These are phyloP conservation scores for Caryopteris hybrid DNA, from an alignment of 305 asterid species.

Conservation along the genomic window DNA sequence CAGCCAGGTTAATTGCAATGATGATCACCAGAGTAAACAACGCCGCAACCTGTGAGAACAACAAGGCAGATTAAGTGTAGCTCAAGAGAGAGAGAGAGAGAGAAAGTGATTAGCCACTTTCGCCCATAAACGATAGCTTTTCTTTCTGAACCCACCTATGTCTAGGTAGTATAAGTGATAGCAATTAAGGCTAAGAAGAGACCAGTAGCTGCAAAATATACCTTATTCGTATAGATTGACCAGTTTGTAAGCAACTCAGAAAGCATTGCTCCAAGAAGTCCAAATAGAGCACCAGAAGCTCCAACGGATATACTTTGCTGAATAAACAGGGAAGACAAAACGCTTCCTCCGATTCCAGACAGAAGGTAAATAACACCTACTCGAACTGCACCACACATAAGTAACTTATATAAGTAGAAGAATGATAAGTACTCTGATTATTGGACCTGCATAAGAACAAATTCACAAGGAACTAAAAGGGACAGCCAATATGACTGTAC, in stretches of 20 bases:
- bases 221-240: conserved; percentile 88
- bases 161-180: too few species aligned
- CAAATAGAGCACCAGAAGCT: conserved; percentile 92
- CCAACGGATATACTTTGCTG: conserved; percentile 76
- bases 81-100: too few species aligned
- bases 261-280: conserved; percentile 92
- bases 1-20: conserved; percentile 69
- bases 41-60: conserved; percentile 58
- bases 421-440: background rate
- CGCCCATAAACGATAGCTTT: too few species aligned
- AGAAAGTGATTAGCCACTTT: too few species aligned
- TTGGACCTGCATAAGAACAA: background rate
- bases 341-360: conserved; percentile 87
- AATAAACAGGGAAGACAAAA: conserved; percentile 70
- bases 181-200: too few species aligned
- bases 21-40: conserved; percentile 67
- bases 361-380: conserved; percentile 68
- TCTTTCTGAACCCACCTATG: too few species aligned
- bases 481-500: background rate
- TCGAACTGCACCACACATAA: conserved; percentile 52
- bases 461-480: background rate
- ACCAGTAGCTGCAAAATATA: conserved; percentile 10
- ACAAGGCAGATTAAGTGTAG: background rate
- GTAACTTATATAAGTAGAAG: background rate
- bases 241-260: conserved; percentile 86